A percentile compares a stretch with the other conserved stretches of the same genome.
Evolutionary conservation across 2,329 filamentous ascomycete species (phyloP).

Genomic region (Alternaria burnsii): DNA sequence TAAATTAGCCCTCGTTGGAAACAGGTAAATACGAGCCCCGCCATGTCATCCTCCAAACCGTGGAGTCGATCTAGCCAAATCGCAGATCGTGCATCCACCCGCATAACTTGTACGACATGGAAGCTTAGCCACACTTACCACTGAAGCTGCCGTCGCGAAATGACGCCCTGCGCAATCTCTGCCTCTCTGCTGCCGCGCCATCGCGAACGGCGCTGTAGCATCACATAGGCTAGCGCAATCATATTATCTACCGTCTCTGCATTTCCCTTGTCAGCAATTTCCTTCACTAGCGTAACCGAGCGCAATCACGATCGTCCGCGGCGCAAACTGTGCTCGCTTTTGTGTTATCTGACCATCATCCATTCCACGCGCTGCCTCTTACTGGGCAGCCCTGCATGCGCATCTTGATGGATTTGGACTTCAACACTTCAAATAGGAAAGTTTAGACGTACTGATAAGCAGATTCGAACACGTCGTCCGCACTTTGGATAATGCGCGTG

Average conservation of each 20-base stretch:
- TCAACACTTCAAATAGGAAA: constrained; percentile 8
- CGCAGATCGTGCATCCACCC: constrained; percentile 19
- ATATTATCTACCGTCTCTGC: constrained; percentile 72
- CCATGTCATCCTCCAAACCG: constrained; percentile 27
- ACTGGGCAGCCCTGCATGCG: constrained; percentile 21
- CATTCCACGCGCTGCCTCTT: constrained; percentile 11
- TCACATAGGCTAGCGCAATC: constrained; percentile 68
- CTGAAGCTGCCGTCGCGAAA: constrained; percentile 67
- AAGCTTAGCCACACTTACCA: constrained; percentile 62
- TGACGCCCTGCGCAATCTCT: constrained; percentile 52
- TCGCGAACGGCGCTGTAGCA: constrained; percentile 66
- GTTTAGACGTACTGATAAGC: constrained; percentile 63
- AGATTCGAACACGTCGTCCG: constrained; percentile 67
- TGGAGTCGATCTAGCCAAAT: constrained; percentile 23
- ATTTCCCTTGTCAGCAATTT: constrained; percentile 26
- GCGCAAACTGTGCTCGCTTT: constrained; percentile 20
- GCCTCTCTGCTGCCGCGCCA: constrained; percentile 48
- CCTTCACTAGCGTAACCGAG: constrained; percentile 17
- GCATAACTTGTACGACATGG: constrained; percentile 32
- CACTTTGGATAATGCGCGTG: constrained; percentile 64
- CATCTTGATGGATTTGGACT: constrained; percentile 19
- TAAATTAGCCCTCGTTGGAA: constrained; percentile 23
- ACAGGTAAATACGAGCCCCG: constrained; percentile 25
- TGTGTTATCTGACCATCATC: constrained; percentile 23
- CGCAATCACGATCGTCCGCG: constrained; percentile 25